Conservation (phyloP, 2,329 filamentous ascomycete species). For the Penicillium sp. region DNA sequence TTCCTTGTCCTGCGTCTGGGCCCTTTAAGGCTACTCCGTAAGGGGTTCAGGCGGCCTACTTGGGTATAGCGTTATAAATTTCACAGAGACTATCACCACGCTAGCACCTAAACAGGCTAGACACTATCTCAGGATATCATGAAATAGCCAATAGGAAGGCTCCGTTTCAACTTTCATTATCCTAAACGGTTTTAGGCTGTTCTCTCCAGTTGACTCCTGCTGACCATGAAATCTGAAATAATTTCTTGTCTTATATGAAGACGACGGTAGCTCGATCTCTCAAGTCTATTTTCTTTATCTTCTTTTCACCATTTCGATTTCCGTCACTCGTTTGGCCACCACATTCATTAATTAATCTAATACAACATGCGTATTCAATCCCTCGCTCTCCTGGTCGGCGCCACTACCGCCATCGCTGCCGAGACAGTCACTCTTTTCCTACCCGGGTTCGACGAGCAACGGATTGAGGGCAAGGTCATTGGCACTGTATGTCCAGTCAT, state of each 20-base stretch:
- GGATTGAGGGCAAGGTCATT: conserved; percentile 2
- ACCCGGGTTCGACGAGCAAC: not conserved
- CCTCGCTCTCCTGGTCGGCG: conserved; percentile 3
- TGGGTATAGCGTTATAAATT: not conserved
- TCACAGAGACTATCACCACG: not conserved
- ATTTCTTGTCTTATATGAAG: not conserved
- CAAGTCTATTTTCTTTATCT: not conserved
- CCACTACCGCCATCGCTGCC: conserved; percentile 4
- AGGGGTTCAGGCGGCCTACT: not conserved
- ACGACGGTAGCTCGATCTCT: not conserved
- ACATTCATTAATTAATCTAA: not conserved
- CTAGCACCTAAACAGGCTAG: not conserved
- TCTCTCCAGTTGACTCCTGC: not conserved
- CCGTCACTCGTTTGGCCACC: not conserved
- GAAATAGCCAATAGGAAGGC: not conserved
- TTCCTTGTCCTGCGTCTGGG: not conserved
- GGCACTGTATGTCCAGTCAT: not conserved
- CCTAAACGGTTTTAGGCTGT: not conserved
- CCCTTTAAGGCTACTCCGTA: not conserved
- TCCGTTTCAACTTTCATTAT: not conserved
- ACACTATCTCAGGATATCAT: not conserved
- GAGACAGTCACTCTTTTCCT: conserved; percentile 7
- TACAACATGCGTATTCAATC: conserved; percentile 8
- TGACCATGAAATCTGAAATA: not conserved
- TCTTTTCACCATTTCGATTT: not conserved